Conservation (phyloP, 371 early-diverging fungal genomes). For the Apophysomyces ossiformis region DNA sequence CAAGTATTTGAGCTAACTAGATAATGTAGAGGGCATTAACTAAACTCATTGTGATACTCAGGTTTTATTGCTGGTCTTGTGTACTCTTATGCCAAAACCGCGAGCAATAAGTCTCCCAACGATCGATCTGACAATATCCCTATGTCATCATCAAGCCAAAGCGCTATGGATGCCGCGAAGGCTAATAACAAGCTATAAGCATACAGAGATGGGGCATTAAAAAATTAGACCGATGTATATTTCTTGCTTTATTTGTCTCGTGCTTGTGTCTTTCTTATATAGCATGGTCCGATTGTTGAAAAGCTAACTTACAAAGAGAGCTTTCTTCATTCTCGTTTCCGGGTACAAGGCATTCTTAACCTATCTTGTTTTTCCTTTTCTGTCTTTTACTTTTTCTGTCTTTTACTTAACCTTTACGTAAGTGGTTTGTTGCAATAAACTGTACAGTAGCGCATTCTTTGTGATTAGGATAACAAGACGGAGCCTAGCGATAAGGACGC, state of each 20-base stretch:
- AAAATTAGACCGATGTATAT: neutral
- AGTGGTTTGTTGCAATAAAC: neutral
- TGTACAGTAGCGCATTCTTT: neutral
- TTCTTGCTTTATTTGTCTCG: neutral
- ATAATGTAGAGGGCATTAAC: constrained; percentile 7
- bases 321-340: neutral
- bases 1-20: constrained; percentile 17
- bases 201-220: constrained; percentile 1
- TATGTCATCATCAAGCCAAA: constrained; percentile 42
- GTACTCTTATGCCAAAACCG: constrained; percentile 77
- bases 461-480: too few relatives aligned
- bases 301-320: neutral
- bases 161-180: constrained; percentile 36
- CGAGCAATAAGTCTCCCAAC: neutral
- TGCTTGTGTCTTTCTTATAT: neutral
- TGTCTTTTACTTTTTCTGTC: neutral
- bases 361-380: too few relatives aligned
- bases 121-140: constrained; percentile 42
- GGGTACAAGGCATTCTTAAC: too few relatives aligned
- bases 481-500: too few relatives aligned
- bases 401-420: neutral
- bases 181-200: constrained; percentile 33
- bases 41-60: neutral
- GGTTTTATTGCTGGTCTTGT: constrained; percentile 85
- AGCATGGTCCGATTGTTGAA: neutral